Percentiles rank a stretch among this genome's conserved stretches.
phyloP scores from a whole-genome alignment of 148 eudicot species.

The Fallopia convolvulus region DNA sequence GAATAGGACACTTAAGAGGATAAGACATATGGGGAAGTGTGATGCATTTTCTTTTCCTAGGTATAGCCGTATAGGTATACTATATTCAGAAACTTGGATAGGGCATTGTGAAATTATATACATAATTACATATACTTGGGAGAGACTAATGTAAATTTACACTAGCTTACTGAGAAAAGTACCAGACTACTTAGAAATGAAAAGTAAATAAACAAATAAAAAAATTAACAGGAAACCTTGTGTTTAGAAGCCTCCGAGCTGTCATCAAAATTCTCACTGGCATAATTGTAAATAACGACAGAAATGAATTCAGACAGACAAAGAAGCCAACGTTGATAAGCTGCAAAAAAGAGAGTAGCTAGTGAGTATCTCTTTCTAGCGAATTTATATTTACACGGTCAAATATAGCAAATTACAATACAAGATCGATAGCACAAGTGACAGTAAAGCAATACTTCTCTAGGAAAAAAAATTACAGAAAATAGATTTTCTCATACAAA shows the following conservation, averaged over 20 bases:
- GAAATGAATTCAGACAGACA: constrained; percentile 86
- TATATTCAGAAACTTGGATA: background rate
- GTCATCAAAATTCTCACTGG: constrained; percentile 55
- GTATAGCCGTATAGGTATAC: too few relatives aligned
- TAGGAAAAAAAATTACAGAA: background rate
- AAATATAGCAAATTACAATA: background rate
- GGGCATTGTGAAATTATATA: background rate
- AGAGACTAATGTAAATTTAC: background rate
- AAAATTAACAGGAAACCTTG: constrained; percentile 45
- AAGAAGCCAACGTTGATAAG: constrained; percentile 85
- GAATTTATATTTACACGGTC: background rate
- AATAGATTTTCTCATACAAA: background rate
- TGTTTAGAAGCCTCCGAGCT: constrained; percentile 45
- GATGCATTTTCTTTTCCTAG: background rate
- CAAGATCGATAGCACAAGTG: background rate
- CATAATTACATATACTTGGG: background rate
- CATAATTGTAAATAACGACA: constrained; percentile 88
- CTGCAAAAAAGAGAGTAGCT: constrained; percentile 41
- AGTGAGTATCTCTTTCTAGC: background rate
- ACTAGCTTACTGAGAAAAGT: background rate
- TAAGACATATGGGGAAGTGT: background rate
- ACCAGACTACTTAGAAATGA: background rate
- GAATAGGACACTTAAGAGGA: background rate
- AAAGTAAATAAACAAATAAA: background rate
- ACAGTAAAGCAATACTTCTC: background rate